phyloP scores from a whole-genome alignment of 345 rosid genomes.

The Hypericum androsaemum region DNA sequence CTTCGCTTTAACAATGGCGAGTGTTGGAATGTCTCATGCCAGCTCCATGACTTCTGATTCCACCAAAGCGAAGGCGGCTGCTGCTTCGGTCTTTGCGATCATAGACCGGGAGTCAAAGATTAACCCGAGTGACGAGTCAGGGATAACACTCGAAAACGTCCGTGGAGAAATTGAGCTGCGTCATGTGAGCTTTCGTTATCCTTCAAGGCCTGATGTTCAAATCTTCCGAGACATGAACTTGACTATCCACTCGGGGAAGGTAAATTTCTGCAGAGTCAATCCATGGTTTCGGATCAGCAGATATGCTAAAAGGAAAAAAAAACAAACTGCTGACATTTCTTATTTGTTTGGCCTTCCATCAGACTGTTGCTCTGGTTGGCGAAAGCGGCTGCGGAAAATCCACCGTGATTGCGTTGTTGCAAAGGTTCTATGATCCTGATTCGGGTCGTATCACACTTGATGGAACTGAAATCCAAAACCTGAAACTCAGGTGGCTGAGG shows the following conservation, averaged over 20 bases:
- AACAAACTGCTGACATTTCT: too few species aligned
- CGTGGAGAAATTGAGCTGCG: slow-evolving; percentile 62
- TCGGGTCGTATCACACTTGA: slow-evolving; percentile 65
- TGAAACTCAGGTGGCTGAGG: slow-evolving; percentile 65
- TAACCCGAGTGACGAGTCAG: slow-evolving; percentile 65
- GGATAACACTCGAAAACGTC: slow-evolving; percentile 34
- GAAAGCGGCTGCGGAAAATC: slow-evolving; percentile 90
- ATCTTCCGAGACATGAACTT: slow-evolving; percentile 55
- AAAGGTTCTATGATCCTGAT: slow-evolving; percentile 72
- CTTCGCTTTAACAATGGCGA: slow-evolving; percentile 62
- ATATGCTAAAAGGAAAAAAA: too few species aligned
- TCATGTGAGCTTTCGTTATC: slow-evolving; percentile 64
- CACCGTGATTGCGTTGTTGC: slow-evolving; percentile 55
- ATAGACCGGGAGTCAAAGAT: slow-evolving; percentile 56
- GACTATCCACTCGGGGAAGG: slow-evolving; percentile 67
- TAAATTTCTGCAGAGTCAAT: slow-evolving; percentile 9
- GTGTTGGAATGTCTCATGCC: slow-evolving; percentile 53
- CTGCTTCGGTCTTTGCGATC: slow-evolving; percentile 60
- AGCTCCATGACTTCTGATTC: slow-evolving; percentile 64
- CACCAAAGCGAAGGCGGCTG: slow-evolving; percentile 43
- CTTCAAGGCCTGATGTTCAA: slow-evolving; percentile 62
- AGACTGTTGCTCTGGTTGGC: slow-evolving; percentile 82
- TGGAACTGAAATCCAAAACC: slow-evolving; percentile 49
- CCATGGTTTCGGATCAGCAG: not conserved
- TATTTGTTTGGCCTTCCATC: slow-evolving; percentile 7